Conservation (phyloP, 1,139 yeast genomes). For the Tardiomyces blankii region DNA sequence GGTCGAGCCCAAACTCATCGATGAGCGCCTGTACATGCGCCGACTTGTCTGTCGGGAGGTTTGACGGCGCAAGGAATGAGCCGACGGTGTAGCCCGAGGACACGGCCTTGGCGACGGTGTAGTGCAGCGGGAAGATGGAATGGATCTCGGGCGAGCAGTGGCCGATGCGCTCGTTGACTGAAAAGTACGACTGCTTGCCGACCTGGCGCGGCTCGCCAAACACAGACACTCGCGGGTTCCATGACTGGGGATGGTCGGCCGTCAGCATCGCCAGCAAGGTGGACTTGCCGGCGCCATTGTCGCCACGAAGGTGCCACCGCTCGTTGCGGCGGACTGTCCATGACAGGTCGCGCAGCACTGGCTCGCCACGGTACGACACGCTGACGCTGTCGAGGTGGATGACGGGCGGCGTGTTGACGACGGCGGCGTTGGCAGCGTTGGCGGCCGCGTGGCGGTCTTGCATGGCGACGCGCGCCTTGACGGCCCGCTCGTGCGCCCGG, state of each 20-base stretch:
- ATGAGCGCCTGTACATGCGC: slow-evolving; percentile 23
- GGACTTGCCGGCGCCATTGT: slow-evolving; percentile 89
- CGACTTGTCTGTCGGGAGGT: slow-evolving; percentile 28
- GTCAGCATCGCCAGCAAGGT: slow-evolving; percentile 75
- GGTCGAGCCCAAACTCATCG: slow-evolving; percentile 21
- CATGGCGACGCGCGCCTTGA: slow-evolving; percentile 1
- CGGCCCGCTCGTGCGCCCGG: slow-evolving; percentile 5
- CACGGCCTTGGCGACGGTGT: slow-evolving; percentile 47
- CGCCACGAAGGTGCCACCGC: slow-evolving; percentile 82
- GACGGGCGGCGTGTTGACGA: slow-evolving; percentile 16
- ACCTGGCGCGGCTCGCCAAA: slow-evolving; percentile 60
- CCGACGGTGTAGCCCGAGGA: slow-evolving; percentile 71
- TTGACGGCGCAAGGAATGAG: slow-evolving; percentile 34
- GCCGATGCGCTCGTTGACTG: slow-evolving; percentile 70
- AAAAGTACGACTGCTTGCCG: slow-evolving; percentile 69
- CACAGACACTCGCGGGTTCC: slow-evolving; percentile 62
- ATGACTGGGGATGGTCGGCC: slow-evolving; percentile 94
- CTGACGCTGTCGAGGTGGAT: slow-evolving; percentile 55
- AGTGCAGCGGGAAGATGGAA: slow-evolving; percentile 55
- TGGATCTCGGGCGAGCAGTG: slow-evolving; percentile 89
- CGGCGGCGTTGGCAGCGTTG: background rate
- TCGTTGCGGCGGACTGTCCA: slow-evolving; percentile 67
- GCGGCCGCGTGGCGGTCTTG: background rate
- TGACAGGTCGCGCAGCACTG: slow-evolving; percentile 45
- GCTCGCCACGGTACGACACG: slow-evolving; percentile 53